Evolutionary conservation across 2,329 filamentous ascomycete genomes (phyloP), one percentile per base, ranked within the genome.

Genomic region (Pseudocercospora crystallina): DNA sequence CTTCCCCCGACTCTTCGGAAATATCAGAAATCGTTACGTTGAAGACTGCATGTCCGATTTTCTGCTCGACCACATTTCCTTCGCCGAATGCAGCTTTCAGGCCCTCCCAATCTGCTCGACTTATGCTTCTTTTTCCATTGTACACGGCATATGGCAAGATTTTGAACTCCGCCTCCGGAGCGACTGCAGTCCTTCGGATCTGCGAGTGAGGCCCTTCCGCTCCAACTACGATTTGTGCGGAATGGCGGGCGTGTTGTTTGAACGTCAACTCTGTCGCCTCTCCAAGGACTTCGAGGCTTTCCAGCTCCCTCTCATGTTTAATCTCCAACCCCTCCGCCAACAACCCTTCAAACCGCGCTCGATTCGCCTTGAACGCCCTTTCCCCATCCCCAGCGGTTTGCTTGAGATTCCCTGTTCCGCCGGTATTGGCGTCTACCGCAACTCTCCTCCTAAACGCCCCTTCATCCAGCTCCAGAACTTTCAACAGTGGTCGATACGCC

Each of bases 201-300:
- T 32, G 26, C 1, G 72, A 74, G 49, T 75, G 71, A 1, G 64
- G 60, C 5, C 73, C 73, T 49, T 74, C 72, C 1, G 64, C 63
- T 2, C 60, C 72, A 26, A 74, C 48, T 0, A 73, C 52, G n/a
- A 65, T 40, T 1, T 56, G 49, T 14, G 47, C 43, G 2, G 46
- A 38, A 43, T 49, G 46, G 11, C 46, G 39, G 13, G n/a, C 37
- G 10, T 49, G 46, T 9, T 49, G 42, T 7, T 43, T 36, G 11
- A 56, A 32, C 3, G 15, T 39, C 20, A 55, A 9, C n/a, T 35
- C 41, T 8, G 50, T 44, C 2, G 41, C 37, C 13, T 34, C 31
- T 9, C 31, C 33, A 26, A 45, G 12, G 31, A 30, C 12, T 12
- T 47, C 47, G 26, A 61, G 20, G 29, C 12, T 37, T 34, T 42